phyloP scores from a whole-genome alignment of 2,329 filamentous ascomycete genomes.

The Dryadomyces quercus-mongolicae region DNA sequence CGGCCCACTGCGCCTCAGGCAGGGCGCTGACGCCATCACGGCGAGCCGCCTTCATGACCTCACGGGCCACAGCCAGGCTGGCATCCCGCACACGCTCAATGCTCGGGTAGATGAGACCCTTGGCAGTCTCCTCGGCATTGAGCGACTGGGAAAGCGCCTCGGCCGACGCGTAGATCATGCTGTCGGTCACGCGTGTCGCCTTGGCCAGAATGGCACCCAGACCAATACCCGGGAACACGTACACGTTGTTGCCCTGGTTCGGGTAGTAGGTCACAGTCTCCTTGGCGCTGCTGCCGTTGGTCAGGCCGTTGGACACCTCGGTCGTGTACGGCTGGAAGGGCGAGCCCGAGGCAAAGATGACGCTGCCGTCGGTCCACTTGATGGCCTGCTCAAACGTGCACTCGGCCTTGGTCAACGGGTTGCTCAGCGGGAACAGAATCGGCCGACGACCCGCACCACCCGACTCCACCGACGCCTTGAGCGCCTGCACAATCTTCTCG shows the following conservation, averaged over 20 bases:
- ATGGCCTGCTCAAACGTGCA: conserved; percentile 94
- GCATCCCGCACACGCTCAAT: conserved; percentile 89
- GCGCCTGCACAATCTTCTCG: conserved; percentile 65
- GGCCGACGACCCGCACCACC: conserved; percentile 62
- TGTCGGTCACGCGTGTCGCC: conserved; percentile 73
- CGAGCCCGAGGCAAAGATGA: conserved; percentile 88
- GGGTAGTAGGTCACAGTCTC: conserved; percentile 57
- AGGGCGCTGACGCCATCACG: conserved; percentile 63
- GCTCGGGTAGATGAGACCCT: conserved; percentile 80
- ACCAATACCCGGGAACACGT: conserved; percentile 94
- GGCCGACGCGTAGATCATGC: conserved; percentile 94
- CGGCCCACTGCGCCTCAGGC: conserved; percentile 55
- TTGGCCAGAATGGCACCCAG: conserved; percentile 88
- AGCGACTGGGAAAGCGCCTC: conserved; percentile 68
- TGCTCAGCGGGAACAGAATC: conserved; percentile 92
- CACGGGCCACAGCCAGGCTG: conserved; percentile 71
- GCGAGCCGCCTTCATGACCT: conserved; percentile 88
- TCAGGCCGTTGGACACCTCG: conserved; percentile 27
- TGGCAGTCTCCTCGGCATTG: conserved; percentile 66
- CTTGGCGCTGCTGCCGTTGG: conserved; percentile 9
- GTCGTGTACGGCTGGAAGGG: conserved; percentile 68
- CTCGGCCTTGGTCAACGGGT: conserved; percentile 92
- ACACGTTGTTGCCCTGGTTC: conserved; percentile 77
- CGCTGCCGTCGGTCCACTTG: conserved; percentile 78
- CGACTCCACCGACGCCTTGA: conserved; percentile 51